Percentiles rank a stretch among this genome's conserved stretches.
phyloP scores from a whole-genome alignment of 1,284 basidiomycete genomes.

The Xerocomus minutiporus region DNA sequence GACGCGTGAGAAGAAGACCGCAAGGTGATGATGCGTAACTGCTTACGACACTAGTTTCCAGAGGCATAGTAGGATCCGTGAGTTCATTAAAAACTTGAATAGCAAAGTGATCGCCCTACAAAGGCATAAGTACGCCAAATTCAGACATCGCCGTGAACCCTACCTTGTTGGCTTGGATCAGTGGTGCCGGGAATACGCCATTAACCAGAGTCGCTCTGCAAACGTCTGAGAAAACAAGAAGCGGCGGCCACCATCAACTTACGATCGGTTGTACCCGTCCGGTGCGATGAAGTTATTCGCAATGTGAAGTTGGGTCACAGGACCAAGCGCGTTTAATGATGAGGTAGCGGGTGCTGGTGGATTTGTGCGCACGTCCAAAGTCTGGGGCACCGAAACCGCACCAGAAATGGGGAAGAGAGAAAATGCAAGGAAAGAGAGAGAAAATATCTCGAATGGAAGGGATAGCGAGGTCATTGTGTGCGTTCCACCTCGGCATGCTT shows the following conservation, averaged over 20 bases:
- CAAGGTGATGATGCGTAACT: background rate
- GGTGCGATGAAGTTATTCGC: constrained; percentile 30
- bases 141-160: background rate
- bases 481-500: background rate
- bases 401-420: constrained; percentile 8
- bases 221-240: background rate
- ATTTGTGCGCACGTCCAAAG: background rate
- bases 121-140: background rate
- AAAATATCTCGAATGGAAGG: constrained; percentile 3
- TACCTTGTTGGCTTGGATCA: constrained; percentile 26
- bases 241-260: constrained; percentile 1
- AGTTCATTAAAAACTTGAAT: constrained; percentile 33
- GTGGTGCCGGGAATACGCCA: constrained; percentile 24
- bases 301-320: constrained; percentile 18
- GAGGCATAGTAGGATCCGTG: constrained; percentile 30
- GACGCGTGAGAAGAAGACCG: background rate
- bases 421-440: constrained; percentile 6
- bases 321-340: constrained; percentile 12
- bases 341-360: background rate
- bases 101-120: constrained; percentile 18
- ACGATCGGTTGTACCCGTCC: constrained; percentile 35
- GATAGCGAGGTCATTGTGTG: background rate
- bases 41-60: constrained; percentile 34
- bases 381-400: background rate
- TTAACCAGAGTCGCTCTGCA: constrained; percentile 26